Base-by-base conservation (phyloP, 208 protist species). In the Leishmania turanica region DNA sequence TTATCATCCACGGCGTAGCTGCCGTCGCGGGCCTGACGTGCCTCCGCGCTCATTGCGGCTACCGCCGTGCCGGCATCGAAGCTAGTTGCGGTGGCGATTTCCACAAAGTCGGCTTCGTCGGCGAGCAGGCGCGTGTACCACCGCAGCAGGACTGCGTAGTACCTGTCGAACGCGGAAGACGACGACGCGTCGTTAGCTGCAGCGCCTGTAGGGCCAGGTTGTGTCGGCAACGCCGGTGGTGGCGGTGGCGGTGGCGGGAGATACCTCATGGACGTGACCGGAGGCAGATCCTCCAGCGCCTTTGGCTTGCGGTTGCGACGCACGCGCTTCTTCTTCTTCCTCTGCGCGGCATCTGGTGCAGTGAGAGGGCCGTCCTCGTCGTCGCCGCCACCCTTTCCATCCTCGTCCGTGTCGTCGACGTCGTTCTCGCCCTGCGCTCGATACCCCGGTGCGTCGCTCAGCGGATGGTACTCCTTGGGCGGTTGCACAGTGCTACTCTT, bases 121-220 rank as follows among this genome's bases (percentile, higher is more conserved):
- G 83, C 86, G 8, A 90, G 68, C 11, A 80, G 75, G 65, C 90
- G 88, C 34, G 85, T 82, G 78, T 94, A 94, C 90, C 90, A 94
- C 0, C 90, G 84, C 70, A 85, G 42, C 40, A 89, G 80, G 72
- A 85, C 74, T 1, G 13, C 54, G 66, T 79, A 84, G 78, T 82
- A 87, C 47, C 49, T n/a, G 56, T 79, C 68, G 78, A 66, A 66
- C 27, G 62, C 62, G 21, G 13, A 21, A 3, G 62, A 19, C n/a
- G n/a, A 40, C 13, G 15, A 8, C 31, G 31, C 62, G 60, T 37
- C n/a, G n/a, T 31, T 42, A 1, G 13, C 11, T 6, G 62, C 3
- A 17, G 31, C 31, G n/a, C 60, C 60, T 31, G 60, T 9, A n/a
- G 3, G 60, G 5, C 40, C 31, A 78, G 78, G 71, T 31, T 21